Evolutionary conservation across 768 basidiomycete genomes (phyloP).

Genomic region (Xerocomus brunneocitrinus): DNA sequence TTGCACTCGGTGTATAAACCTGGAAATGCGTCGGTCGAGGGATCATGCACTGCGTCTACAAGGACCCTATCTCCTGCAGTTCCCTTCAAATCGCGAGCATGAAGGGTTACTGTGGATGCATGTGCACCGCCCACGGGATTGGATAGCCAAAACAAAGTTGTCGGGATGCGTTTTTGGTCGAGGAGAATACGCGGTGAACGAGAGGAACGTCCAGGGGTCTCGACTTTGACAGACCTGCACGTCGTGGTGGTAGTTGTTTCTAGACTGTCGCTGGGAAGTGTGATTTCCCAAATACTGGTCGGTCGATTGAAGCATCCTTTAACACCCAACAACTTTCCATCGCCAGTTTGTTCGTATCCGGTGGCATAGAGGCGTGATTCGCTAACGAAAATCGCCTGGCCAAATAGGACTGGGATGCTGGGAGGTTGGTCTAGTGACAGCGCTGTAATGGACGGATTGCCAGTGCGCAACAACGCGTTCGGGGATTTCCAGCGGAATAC

Average conservation of each 20-base stretch:
- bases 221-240: slow-evolving; percentile 32
- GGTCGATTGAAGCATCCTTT: slow-evolving; percentile 59
- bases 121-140: slow-evolving; percentile 56
- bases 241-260: slow-evolving; percentile 9
- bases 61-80: slow-evolving; percentile 22
- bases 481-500: slow-evolving; percentile 44
- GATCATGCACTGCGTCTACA: slow-evolving; percentile 41
- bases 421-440: slow-evolving; percentile 11
- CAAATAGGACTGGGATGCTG: slow-evolving; percentile 37
- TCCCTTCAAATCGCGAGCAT: slow-evolving; percentile 36
- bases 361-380: slow-evolving; percentile 48
- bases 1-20: slow-evolving; percentile 56
- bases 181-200: slow-evolving; percentile 55
- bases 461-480: slow-evolving; percentile 1
- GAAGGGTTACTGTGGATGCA: slow-evolving; percentile 48
- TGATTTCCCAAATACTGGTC: slow-evolving; percentile 51
- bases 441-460: slow-evolving; percentile 4
- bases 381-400: slow-evolving; percentile 51
- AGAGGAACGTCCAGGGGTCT: slow-evolving; percentile 41
- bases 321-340: slow-evolving; percentile 56
- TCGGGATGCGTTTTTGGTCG: slow-evolving; percentile 18
- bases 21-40: slow-evolving; percentile 45
- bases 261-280: slow-evolving; percentile 16
- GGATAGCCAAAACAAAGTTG: slow-evolving; percentile 49
- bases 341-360: slow-evolving; percentile 55